phyloP scores from a whole-genome alignment of 805 yeast species.

The Candida loeiensis region DNA sequence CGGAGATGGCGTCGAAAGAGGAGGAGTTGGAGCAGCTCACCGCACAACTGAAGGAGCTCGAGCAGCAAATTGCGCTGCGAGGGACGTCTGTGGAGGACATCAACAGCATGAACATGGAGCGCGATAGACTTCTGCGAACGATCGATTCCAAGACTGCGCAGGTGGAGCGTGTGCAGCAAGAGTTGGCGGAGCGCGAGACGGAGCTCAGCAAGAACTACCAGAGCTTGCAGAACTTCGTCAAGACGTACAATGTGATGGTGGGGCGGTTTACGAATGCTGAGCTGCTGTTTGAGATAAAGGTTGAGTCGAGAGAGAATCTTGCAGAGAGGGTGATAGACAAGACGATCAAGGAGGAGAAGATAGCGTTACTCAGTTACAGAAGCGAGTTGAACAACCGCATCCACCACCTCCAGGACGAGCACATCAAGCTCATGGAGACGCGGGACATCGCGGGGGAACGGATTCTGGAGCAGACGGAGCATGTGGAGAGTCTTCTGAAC shows the following conservation, averaged over 20 bases:
- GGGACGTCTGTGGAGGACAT: slow-evolving; percentile 63
- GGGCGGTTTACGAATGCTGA: slow-evolving; percentile 43
- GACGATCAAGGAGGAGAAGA: slow-evolving; percentile 45
- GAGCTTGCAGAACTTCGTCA: slow-evolving; percentile 48
- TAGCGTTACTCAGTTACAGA: slow-evolving; percentile 28
- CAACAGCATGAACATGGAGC: slow-evolving; percentile 58
- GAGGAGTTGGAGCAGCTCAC: slow-evolving; percentile 41
- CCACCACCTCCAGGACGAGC: slow-evolving; percentile 54
- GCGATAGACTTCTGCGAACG: slow-evolving; percentile 53
- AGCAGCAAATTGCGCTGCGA: slow-evolving; percentile 42
- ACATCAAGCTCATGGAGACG: slow-evolving; percentile 53
- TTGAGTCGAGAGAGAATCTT: slow-evolving; percentile 18
- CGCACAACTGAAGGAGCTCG: slow-evolving; percentile 38
- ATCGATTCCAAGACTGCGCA: slow-evolving; percentile 45
- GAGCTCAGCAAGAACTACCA: slow-evolving; percentile 49
- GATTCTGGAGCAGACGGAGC: slow-evolving; percentile 54
- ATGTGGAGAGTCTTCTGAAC: slow-evolving; percentile 55
- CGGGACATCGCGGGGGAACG: slow-evolving; percentile 55
- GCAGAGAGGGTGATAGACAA: slow-evolving; percentile 38
- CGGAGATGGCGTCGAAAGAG: slow-evolving; percentile 48
- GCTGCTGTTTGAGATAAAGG: slow-evolving; percentile 38
- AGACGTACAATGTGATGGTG: slow-evolving; percentile 53
- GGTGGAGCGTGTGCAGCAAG: slow-evolving; percentile 44
- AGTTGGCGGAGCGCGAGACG: slow-evolving; percentile 46
- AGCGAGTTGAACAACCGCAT: slow-evolving; percentile 39